Evolutionary conservation across 2,329 filamentous ascomycete species (phyloP), one percentile per base, ranked within the genome.

Genomic region (Sclerotinia trifoliorum): DNA sequence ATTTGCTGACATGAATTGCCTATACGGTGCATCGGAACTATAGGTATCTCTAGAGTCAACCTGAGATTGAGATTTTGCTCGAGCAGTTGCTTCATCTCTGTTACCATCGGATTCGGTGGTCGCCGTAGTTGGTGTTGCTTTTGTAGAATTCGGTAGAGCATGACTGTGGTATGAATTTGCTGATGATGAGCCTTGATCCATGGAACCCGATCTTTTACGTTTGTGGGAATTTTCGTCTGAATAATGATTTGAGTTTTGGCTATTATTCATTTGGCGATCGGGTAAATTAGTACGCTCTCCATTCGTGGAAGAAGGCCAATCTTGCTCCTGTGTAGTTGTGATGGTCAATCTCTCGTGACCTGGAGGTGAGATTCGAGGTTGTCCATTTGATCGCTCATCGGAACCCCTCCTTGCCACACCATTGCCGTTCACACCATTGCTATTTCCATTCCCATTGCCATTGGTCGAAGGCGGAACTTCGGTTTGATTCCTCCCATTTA

Each of bases 131-230:
- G 76, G 74, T 26, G 73, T 76, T 61, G 75, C 71, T 55, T 80
- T 75, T 73, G 80, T 74, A 69, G 76, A 74, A 46, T 75, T 76
- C 61, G 77, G 75, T 64, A 73, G 70, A 46, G 74, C 78, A 66
- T 79, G 76, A 63, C 73, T 78, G 69, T 78, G 77, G 68, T 79
- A 80, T n/a, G 76, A 76, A 70, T 73, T 76, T 71, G 76, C 73
- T 65, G 75, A 78, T 19, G 75, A 73, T 46, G 75, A 74, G 39
- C 71, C 73, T 52, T 75, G 78, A 67, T 88, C 88, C 49, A 81
- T 78, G 7, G 90, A 91, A 57, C 83, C 80, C 8, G 91, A 92
- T 70, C 91, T 86, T 78, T 93, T 94, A 74, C 88, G 86, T 79
- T 89, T 90, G 73, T 87, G 83, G 24, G 83, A 79, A 21, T 74